phyloP scores from a whole-genome alignment of 768 basidiomycete genomes.

The Tulasnella sp. region DNA sequence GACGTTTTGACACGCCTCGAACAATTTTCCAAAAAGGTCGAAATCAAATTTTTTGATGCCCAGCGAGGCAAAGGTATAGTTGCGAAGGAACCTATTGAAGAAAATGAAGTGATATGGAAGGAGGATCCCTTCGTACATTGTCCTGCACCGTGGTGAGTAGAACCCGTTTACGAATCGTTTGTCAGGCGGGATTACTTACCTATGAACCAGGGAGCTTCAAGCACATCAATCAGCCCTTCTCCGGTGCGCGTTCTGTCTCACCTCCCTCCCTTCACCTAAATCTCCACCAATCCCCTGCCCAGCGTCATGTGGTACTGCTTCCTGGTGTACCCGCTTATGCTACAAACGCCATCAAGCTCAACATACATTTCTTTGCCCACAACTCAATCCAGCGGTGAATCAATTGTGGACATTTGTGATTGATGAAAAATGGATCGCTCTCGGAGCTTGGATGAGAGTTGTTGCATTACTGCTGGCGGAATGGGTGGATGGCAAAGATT shows the following conservation, averaged over 20 bases:
- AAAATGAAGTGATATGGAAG: slow-evolving; percentile 70
- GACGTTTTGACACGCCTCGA: slow-evolving; percentile 48
- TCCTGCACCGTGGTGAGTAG: slow-evolving; percentile 54
- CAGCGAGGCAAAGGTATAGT: slow-evolving; percentile 76
- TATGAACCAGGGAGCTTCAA: slow-evolving; percentile 54
- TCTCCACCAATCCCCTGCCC: slow-evolving; percentile 39
- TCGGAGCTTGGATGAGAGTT: slow-evolving; percentile 12
- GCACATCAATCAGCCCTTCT: slow-evolving; percentile 44
- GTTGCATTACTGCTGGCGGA: slow-evolving; percentile 37
- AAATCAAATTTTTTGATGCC: slow-evolving; percentile 52
- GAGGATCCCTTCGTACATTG: slow-evolving; percentile 34
- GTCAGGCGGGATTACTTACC: background rate
- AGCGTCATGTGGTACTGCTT: slow-evolving; percentile 42
- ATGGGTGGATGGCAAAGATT: slow-evolving; percentile 36
- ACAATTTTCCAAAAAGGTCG: slow-evolving; percentile 50
- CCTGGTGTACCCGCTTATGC: slow-evolving; percentile 79
- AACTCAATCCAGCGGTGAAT: slow-evolving; percentile 55
- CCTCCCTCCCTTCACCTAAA: slow-evolving; percentile 37
- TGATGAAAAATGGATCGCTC: slow-evolving; percentile 53
- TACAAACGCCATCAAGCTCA: slow-evolving; percentile 46
- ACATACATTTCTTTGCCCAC: slow-evolving; percentile 61
- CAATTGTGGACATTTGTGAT: slow-evolving; percentile 49
- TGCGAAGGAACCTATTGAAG: slow-evolving; percentile 48
- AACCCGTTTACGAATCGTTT: slow-evolving; percentile 12
- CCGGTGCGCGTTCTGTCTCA: slow-evolving; percentile 65